These are phyloP conservation scores for Lablab purpureus DNA, from an alignment of 306 rosid genomes.

Conservation along the genomic window DNA sequence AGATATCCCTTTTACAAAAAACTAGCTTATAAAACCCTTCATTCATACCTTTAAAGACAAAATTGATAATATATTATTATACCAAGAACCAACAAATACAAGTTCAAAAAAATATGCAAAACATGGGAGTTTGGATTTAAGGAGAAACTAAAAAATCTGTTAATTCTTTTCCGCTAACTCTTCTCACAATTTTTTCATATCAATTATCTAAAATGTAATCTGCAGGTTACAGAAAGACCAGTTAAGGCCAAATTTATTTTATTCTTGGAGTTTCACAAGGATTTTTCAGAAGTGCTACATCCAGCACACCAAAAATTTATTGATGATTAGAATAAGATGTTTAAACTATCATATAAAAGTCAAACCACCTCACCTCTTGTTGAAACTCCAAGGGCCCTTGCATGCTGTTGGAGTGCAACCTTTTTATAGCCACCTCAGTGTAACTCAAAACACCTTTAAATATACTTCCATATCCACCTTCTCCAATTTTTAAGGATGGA, in stretches of 20 bases:
- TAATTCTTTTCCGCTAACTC: not conserved
- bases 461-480: constrained; percentile 95
- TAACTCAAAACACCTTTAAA: constrained; percentile 74
- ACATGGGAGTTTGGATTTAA: not conserved
- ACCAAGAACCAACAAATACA: constrained; percentile 8
- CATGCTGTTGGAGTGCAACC: constrained; percentile 58
- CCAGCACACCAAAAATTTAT: not conserved
- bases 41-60: not conserved
- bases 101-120: not conserved
- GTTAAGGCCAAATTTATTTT: constrained; percentile 8
- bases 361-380: constrained; percentile 72
- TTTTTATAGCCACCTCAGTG: constrained; percentile 87
- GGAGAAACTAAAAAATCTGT: not conserved
- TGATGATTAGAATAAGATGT: constrained; percentile 20
- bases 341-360: constrained; percentile 9
- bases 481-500: constrained; percentile 79
- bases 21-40: not conserved
- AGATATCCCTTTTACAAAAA: constrained; percentile 11
- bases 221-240: constrained; percentile 8
- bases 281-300: constrained; percentile 26
- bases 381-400: constrained; percentile 94
- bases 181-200: not conserved
- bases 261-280: constrained; percentile 2
- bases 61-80: not conserved
- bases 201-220: not conserved